Base-by-base conservation (phyloP, 139 green algal genomes). In the Pseudopediastrum boryanum region DNA sequence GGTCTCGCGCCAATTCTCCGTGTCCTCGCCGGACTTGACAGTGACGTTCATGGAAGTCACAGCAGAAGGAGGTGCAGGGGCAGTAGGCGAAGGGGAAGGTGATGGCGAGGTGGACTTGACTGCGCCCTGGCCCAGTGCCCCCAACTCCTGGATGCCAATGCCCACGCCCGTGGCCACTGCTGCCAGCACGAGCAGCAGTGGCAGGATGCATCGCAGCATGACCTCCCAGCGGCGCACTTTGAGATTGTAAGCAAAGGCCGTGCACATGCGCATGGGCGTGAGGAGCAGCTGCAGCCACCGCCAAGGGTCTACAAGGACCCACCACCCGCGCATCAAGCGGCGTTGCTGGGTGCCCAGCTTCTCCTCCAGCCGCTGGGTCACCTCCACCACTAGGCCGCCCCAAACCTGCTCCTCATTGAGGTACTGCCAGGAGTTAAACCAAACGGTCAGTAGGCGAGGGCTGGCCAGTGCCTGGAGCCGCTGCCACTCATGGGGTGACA, bases 341-440 rank as follows among this genome's bases (percentile, higher is more conserved):
- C 63, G 63, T 39, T 71, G 63, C 63, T 50, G 4, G 16, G 21
- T 19, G 33, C 63, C 33, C 16, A 71, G 63, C 33, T 71, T 71
- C 33, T 71, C 63, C 35, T 71, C 63, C 39, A 71, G 38, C 38
- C 63, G 63, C 63, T 71, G 63, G 4, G 63, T 71, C 6, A 71
- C 63, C 63, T 71, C 63, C 38, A 71, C 63, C 29, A 71, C 63
- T 25, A 71, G 35, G 3, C 63, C 63, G 16, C 21, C 13, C 63
- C 63, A 71, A 16, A 71, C 63, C 33, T 71, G 31, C 4, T 50
- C 63, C 12, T 71, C 31, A 23, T 27, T 71, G 8, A 71, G 63
- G 63, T 71, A 71, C 63, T 71, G 63, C 63, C 63, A 51, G 31
- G 63, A 42, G 39, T 71, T 71, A 39, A 71, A 71, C 63, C 33